Evolutionary conservation across 2,329 filamentous ascomycete species (phyloP).

Genomic region (Elsinoe necatrix): DNA sequence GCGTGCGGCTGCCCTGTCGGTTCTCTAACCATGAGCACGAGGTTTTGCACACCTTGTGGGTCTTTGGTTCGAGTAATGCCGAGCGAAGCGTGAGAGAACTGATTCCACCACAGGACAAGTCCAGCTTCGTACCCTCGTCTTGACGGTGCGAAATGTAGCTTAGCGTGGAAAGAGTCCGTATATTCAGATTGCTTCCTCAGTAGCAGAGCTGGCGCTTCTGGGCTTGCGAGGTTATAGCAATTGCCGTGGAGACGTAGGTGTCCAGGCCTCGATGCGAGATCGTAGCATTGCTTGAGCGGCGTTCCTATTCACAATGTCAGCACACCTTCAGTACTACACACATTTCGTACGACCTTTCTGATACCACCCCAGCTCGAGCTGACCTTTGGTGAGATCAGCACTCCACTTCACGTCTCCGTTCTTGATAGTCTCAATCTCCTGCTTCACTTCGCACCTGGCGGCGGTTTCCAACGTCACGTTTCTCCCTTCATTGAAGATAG

Average conservation of each 20-base stretch:
- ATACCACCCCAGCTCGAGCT: constrained; percentile 34
- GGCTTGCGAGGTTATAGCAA: constrained; percentile 44
- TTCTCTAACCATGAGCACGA: not conserved
- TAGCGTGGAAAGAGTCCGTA: constrained; percentile 36
- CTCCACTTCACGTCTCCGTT: constrained; percentile 24
- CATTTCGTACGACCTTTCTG: constrained; percentile 27
- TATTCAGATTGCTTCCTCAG: constrained; percentile 46
- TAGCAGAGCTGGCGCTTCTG: constrained; percentile 45
- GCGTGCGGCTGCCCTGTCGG: not conserved
- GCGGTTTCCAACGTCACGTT: constrained; percentile 34
- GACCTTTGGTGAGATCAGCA: constrained; percentile 32
- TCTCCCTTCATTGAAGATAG: constrained; percentile 41
- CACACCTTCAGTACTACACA: not conserved
- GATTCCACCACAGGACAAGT: constrained; percentile 47
- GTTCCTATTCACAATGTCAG: not conserved
- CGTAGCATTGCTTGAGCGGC: not conserved
- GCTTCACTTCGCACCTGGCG: constrained; percentile 19
- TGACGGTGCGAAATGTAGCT: constrained; percentile 41
- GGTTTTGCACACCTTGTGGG: not conserved
- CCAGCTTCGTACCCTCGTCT: constrained; percentile 43
- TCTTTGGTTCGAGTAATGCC: constrained; percentile 30
- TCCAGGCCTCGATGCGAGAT: constrained; percentile 26
- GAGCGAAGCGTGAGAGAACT: constrained; percentile 38
- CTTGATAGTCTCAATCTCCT: constrained; percentile 16
- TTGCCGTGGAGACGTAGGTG: constrained; percentile 44